A percentile compares a stretch with the other conserved stretches of the same genome.
phyloP scores from a whole-genome alignment of 257 asterid species.

The Scutellaria minor region DNA sequence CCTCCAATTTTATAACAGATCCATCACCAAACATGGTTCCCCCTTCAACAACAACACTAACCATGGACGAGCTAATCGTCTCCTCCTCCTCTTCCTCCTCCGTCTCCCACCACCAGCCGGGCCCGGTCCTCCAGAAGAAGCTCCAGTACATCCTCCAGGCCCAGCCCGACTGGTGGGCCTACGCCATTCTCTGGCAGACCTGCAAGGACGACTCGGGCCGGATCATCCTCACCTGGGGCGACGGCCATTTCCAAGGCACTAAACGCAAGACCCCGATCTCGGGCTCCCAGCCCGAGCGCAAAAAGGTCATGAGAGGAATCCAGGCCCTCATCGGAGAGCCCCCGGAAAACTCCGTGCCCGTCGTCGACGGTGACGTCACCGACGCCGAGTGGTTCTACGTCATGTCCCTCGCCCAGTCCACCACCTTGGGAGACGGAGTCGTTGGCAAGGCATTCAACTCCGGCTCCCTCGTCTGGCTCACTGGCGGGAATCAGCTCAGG shows the following conservation, averaged over 20 bases:
- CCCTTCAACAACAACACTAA: background rate
- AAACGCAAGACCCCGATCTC: constrained; percentile 16
- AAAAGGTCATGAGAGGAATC: constrained; percentile 61
- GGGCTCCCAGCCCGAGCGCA: constrained; percentile 52
- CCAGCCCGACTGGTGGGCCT: constrained; percentile 61
- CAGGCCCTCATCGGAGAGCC: constrained; percentile 60
- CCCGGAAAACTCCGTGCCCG: constrained; percentile 11
- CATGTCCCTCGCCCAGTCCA: constrained; percentile 70
- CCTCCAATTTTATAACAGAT: no score
- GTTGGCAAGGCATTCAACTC: constrained; percentile 66
- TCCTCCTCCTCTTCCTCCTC: constrained; percentile 34
- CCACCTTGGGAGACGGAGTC: constrained; percentile 55
- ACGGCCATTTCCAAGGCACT: constrained; percentile 69
- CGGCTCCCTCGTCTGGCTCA: constrained; percentile 64
- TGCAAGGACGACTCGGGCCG: constrained; percentile 47
- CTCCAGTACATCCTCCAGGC: constrained; percentile 56
- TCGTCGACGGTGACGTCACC: constrained; percentile 51
- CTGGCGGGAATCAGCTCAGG: constrained; percentile 62
- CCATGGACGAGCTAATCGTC: constrained; percentile 46
- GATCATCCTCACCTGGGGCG: constrained; percentile 54
- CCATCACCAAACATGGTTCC: no score
- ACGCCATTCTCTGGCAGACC: constrained; percentile 61
- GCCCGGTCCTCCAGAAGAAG: constrained; percentile 46
- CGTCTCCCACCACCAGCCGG: background rate
- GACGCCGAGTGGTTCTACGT: constrained; percentile 92